Evolutionary conservation across 129 eudicot genomes (phyloP).

Genomic region (Helianthus tuberosus): DNA sequence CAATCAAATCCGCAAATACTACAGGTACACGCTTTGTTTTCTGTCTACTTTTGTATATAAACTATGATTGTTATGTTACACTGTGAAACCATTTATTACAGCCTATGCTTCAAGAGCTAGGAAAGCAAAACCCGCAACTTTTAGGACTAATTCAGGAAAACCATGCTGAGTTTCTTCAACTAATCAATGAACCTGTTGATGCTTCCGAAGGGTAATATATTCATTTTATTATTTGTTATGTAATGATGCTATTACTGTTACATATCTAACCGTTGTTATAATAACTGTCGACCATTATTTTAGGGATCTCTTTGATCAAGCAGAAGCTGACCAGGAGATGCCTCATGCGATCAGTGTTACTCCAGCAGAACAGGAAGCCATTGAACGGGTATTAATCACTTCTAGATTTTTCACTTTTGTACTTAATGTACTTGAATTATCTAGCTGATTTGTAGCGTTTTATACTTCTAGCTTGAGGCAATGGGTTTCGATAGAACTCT

Average conservation of each 20-base stretch:
- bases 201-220: slow-evolving; percentile 77
- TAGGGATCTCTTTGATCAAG: slow-evolving; percentile 90
- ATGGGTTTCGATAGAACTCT: slow-evolving; percentile 96
- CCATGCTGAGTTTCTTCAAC: slow-evolving; percentile 90
- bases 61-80: slow-evolving; percentile 16
- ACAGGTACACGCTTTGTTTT: slow-evolving; percentile 50
- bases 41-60: neutral
- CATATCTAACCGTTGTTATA: too few species aligned
- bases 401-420: neutral
- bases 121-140: slow-evolving; percentile 94
- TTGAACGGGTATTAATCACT: slow-evolving; percentile 71
- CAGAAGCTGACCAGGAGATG: slow-evolving; percentile 86
- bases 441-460: slow-evolving; percentile 9
- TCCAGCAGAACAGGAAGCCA: slow-evolving; percentile 92
- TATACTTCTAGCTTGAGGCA: slow-evolving; percentile 65
- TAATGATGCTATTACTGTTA: neutral
- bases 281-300: slow-evolving; percentile 3
- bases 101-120: slow-evolving; percentile 99
- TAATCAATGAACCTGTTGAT: slow-evolving; percentile 87
- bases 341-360: slow-evolving; percentile 93
- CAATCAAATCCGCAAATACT: slow-evolving; percentile 92
- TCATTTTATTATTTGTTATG: neutral
- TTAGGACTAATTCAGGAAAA: slow-evolving; percentile 85
- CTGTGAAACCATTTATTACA: slow-evolving; percentile 26
- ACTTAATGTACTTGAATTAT: neutral